A percentile compares a stretch with the other conserved stretches of the same genome.
phyloP scores from a whole-genome alignment of 805 yeast species.

The Scheffersomyces coipomensis region DNA sequence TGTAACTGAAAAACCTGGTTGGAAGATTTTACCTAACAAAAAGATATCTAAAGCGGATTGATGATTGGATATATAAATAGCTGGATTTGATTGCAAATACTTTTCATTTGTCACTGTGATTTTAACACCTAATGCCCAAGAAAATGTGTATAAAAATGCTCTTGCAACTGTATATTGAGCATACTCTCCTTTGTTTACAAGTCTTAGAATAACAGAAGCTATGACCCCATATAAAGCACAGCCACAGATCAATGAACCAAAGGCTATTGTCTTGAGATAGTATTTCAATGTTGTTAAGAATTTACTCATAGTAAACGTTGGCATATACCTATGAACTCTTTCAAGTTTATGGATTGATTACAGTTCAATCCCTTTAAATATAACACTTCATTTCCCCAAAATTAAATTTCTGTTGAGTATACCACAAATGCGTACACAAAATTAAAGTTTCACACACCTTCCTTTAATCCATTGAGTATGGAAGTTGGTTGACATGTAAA shows the following conservation, averaged over 20 bases:
- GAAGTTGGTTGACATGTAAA: no score
- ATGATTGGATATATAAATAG: constrained; percentile 82
- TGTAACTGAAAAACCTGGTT: constrained; percentile 86
- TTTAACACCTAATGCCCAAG: constrained; percentile 63
- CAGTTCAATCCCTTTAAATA: no score
- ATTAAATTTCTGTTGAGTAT: no score
- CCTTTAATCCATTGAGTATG: no score
- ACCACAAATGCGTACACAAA: no score
- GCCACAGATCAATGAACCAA: constrained; percentile 50
- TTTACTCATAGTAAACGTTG: not conserved
- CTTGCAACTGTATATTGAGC: constrained; percentile 91
- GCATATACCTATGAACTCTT: no score
- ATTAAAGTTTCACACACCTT: no score
- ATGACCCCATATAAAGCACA: constrained; percentile 76
- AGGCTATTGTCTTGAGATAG: constrained; percentile 54
- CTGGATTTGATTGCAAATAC: constrained; percentile 57
- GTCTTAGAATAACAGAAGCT: constrained; percentile 64
- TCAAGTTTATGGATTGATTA: no score
- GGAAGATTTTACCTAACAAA: constrained; percentile 80
- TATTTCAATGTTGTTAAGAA: constrained; percentile 32
- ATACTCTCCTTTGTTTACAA: constrained; percentile 72
- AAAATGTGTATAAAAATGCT: constrained; percentile 65
- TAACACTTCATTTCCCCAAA: no score
- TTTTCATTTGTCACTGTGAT: constrained; percentile 70
- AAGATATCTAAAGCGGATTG: constrained; percentile 87